phyloP scores from a whole-genome alignment of 1,284 basidiomycete species.

The Trichosporon sp. region DNA sequence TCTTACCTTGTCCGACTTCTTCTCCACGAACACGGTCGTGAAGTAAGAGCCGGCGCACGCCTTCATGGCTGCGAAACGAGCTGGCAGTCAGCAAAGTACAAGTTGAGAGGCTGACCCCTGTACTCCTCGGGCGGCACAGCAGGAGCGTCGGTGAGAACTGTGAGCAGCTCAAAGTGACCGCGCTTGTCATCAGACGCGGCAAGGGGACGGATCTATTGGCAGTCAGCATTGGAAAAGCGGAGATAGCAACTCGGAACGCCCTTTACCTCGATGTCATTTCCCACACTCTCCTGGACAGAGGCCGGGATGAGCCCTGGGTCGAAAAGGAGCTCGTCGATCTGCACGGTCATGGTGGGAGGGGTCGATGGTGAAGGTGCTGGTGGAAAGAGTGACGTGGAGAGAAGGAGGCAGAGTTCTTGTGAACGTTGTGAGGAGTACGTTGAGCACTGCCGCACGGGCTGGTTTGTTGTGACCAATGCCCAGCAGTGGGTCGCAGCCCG shows the following conservation, averaged over 20 bases:
- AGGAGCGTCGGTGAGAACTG: constrained; percentile 76
- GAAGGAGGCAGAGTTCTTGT: neutral
- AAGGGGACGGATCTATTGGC: constrained; percentile 83
- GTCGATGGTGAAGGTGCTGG: neutral
- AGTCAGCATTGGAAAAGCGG: constrained; percentile 11
- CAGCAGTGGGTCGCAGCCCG: neutral
- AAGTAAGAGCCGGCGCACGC: constrained; percentile 70
- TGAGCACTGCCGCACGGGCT: constrained; percentile 4
- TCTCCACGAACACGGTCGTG: constrained; percentile 79
- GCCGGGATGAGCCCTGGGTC: constrained; percentile 41
- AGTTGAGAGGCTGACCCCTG: constrained; percentile 40
- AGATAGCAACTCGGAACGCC: neutral
- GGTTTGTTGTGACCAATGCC: constrained; percentile 8
- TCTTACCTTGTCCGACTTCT: constrained; percentile 64
- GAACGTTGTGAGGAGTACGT: neutral
- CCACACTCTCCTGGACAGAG: constrained; percentile 35
- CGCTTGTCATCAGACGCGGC: constrained; percentile 80
- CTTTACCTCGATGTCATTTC: constrained; percentile 40
- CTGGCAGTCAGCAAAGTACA: constrained; percentile 28
- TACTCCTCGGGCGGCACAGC: constrained; percentile 72
- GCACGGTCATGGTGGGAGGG: constrained; percentile 21
- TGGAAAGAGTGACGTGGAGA: neutral
- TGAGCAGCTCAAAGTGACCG: constrained; percentile 80
- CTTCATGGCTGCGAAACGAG: constrained; percentile 64
- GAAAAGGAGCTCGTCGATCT: constrained; percentile 42